These are phyloP conservation scores for Fusarium penzigii DNA, from an alignment of 2,329 filamentous ascomycete genomes.

Conservation along the genomic window DNA sequence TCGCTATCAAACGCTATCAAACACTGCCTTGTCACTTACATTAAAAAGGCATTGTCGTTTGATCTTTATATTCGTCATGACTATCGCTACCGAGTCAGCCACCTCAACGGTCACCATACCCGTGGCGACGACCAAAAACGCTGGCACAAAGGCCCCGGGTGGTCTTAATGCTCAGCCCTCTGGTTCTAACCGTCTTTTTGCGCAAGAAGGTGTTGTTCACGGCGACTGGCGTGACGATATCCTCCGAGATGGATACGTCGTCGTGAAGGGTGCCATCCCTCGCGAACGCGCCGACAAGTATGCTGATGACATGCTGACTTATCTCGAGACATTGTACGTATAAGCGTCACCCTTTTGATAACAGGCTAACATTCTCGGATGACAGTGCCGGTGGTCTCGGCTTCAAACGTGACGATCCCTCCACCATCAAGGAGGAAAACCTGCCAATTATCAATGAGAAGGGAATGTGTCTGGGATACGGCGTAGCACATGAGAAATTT, in stretches of 20 bases:
- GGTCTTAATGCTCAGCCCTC: conserved; percentile 20
- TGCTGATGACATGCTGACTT: conserved; percentile 24
- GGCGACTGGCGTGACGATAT: conserved; percentile 27
- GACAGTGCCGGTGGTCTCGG: conserved; percentile 11
- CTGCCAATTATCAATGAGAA: conserved; percentile 39
- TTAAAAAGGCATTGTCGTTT: too few relatives aligned
- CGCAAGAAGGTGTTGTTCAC: conserved; percentile 19
- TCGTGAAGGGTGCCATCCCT: conserved; percentile 22
- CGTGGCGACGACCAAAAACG: too few relatives aligned
- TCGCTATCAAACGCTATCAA: too few relatives aligned
- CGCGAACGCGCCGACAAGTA: conserved; percentile 22
- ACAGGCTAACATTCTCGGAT: neutral
- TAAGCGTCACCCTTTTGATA: fast-evolving
- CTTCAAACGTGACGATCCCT: conserved; percentile 20
- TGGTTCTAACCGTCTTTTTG: conserved; percentile 17
- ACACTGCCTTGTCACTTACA: too few relatives aligned
- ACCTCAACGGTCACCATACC: too few relatives aligned
- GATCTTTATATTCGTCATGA: too few relatives aligned
- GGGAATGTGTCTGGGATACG: conserved; percentile 49
- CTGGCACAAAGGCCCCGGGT: too few relatives aligned
- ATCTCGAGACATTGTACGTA: conserved; percentile 24
- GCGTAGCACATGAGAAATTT: conserved; percentile 49
- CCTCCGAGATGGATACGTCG: conserved; percentile 21
- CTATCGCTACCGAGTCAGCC: too few relatives aligned
- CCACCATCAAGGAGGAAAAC: conserved; percentile 21